Base-by-base conservation (phyloP, 176 grass and related monocot species). In the Saccharum officinarum region DNA sequence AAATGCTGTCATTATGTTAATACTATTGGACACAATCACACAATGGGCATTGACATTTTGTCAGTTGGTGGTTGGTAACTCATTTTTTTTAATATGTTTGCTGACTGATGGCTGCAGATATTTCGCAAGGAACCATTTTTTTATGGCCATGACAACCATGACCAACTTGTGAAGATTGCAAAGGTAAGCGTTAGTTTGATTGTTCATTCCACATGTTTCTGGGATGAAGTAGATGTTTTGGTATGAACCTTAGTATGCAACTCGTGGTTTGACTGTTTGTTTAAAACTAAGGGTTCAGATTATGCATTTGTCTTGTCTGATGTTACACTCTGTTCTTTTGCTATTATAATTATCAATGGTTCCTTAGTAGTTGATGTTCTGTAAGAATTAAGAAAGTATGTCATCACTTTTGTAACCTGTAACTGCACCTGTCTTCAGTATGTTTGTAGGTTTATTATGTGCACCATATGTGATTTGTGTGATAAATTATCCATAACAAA, bases 101-200 rank as follows among this genome's bases (percentile, higher is more conserved):
- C 30, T 91, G 52, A 50, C 79, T 91, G 40, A 54, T 95, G 75
- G 39, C 82, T 88, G 63, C 81, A 99, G 97, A 97, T 99, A 88
- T 99, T 99, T 86, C 97, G 97, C 74, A 99, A 99, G 90, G 97
- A 99, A 55, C 97, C 97, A 22, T 99, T 99, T 83, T 99, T 99
- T 90, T 96, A 99, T 92, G 97, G 97, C 7, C 92, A 96, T 78
- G 97, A 99, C 71, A 99, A 99, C 83, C 97, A 94, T 57, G 97
- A 99, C 68, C 97, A 99, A 34, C 97, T 99, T 78, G 94, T 99
- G 33, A 99, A 97, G 86, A 99, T 99, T 79, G 94, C 92, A 34
- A 99, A 96, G 92, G 97, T 99, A 67, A 60, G 70, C 18, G 38
- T 50, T 25, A 60, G 8, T 23, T 75, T 74, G 49, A 61, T 79